A percentile compares a stretch with the other conserved stretches of the same genome.
phyloP scores from a whole-genome alignment of 345 rosid species.

The Raphanus sativus region DNA sequence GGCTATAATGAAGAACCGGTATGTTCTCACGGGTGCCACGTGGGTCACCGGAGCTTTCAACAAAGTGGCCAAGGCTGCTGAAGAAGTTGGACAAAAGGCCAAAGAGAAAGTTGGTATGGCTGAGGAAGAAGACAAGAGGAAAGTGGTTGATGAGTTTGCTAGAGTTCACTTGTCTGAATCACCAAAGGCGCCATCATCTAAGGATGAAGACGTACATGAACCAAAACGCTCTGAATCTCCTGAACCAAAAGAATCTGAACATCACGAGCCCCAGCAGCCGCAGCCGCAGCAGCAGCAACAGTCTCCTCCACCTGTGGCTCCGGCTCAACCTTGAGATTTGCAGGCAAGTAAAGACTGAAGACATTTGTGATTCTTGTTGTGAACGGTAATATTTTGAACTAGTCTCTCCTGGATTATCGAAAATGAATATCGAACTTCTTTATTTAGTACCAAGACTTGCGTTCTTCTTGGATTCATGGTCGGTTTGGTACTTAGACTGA shows the following conservation, averaged over 20 bases:
- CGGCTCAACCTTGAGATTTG: slow-evolving; percentile 28
- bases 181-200: slow-evolving; percentile 52
- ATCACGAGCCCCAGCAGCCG: slow-evolving; percentile 4
- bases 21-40: slow-evolving; percentile 68
- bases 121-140: slow-evolving; percentile 80
- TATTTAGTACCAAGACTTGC: slow-evolving; percentile 24
- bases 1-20: slow-evolving; percentile 92
- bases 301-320: slow-evolving; percentile 17
- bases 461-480: slow-evolving; percentile 25
- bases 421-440: slow-evolving; percentile 20
- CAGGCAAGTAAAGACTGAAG: slow-evolving; percentile 21
- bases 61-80: slow-evolving; percentile 89
- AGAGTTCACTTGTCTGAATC: slow-evolving; percentile 81
- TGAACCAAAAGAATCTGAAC: slow-evolving; percentile 29
- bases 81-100: slow-evolving; percentile 92
- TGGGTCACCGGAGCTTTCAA: slow-evolving; percentile 88
- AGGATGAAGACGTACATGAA: slow-evolving; percentile 39
- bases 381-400: slow-evolving; percentile 24
- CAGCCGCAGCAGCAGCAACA: slow-evolving; percentile 10
- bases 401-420: slow-evolving; percentile 14
- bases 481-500: slow-evolving; percentile 26
- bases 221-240: slow-evolving; percentile 17
- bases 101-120: slow-evolving; percentile 80
- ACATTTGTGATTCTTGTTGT: slow-evolving; percentile 22
- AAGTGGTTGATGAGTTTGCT: slow-evolving; percentile 84